Base-by-base conservation (phyloP, 148 eudicot genomes). In the Rhododendron molle region DNA sequence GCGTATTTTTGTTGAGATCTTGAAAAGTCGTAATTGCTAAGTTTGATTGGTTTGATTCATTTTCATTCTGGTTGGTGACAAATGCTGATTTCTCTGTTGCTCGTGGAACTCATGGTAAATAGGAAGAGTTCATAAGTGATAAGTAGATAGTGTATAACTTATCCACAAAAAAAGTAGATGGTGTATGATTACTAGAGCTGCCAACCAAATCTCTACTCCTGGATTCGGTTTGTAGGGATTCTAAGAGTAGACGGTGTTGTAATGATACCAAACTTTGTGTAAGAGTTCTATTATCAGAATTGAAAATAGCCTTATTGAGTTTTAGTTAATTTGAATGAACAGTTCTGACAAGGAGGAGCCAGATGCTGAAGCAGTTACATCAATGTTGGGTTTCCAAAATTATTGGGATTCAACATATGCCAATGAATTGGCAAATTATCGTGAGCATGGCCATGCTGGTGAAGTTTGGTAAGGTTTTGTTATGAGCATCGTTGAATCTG, bases 371-470 rank as follows among this genome's bases (percentile, higher is more conserved):
- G 93, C 91, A 46, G 87, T 91, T 54, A 58, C 94, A 20, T 97
- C 99, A 67, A 93, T 93, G 98, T 88, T 97, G 78, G 99, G 99
- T 62, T 97, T 97, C 88, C 99, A 95, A 89, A 97, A 98, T 90
- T 97, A 97, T 65, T 97, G 99, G 99, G 99, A 97, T 83, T 84
- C 95, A 18, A 80, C 98, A 15, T 97, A 95, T 85, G 92, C 96
- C 13, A 95, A 93, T 79, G 99, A 97, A 90, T 89, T 97, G 83
- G 88, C 93, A 12, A 95, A 97, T 88, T 97, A 95, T 86, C 93
- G 98, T 50, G 96, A 95, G 62, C 98, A 95, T 84, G 99, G 99
- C 43, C 98, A 95, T 91, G 87, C 96, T 85, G 99, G 99, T 88
- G 99, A 97, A 94, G 92, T 97, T 88, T 97, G 99, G 99, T 97